These are phyloP conservation scores for Ceriops decandra DNA, from an alignment of 345 rosid genomes.

Conservation along the genomic window DNA sequence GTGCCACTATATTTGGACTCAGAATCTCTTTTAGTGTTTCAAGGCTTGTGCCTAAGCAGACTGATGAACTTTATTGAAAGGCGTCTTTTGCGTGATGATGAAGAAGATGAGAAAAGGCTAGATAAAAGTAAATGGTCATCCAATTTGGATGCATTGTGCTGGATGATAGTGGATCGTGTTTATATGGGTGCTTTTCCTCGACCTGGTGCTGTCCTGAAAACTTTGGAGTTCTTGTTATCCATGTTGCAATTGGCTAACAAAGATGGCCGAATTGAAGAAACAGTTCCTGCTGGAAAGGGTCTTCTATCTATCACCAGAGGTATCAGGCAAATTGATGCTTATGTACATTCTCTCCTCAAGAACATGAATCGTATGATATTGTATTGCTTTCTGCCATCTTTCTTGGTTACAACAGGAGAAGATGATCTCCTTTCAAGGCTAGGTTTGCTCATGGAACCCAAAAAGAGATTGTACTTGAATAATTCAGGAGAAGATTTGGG, in stretches of 20 bases:
- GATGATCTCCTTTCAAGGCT: slow-evolving; percentile 70
- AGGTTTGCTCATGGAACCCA: slow-evolving; percentile 72
- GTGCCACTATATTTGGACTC: slow-evolving; percentile 85
- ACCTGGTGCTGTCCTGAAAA: slow-evolving; percentile 70
- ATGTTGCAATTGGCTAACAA: slow-evolving; percentile 96
- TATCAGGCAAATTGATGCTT: slow-evolving; percentile 81
- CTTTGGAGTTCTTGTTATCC: slow-evolving; percentile 87
- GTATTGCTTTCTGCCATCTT: slow-evolving; percentile 91
- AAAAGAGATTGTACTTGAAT: slow-evolving; percentile 46
- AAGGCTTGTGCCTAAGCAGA: slow-evolving; percentile 89
- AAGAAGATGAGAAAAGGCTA: slow-evolving; percentile 89
- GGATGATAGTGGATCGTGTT: slow-evolving; percentile 95
- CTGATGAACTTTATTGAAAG: slow-evolving; percentile 96
- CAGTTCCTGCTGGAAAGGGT: slow-evolving; percentile 84
- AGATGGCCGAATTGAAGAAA: slow-evolving; percentile 93
- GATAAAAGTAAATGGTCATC: slow-evolving; percentile 91
- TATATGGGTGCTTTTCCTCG: slow-evolving; percentile 97
- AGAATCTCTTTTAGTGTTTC: slow-evolving; percentile 84
- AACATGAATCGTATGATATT: slow-evolving; percentile 83
- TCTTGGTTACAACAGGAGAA: slow-evolving; percentile 80
- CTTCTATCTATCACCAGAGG: slow-evolving; percentile 81
- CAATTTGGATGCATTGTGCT: slow-evolving; percentile 88
- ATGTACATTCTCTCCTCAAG: slow-evolving; percentile 84
- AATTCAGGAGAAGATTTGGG: slow-evolving; percentile 64
- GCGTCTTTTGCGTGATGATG: slow-evolving; percentile 96